Base-by-base conservation (phyloP, 2,329 filamentous ascomycete genomes). In the Orbilia blumenaviensis region DNA sequence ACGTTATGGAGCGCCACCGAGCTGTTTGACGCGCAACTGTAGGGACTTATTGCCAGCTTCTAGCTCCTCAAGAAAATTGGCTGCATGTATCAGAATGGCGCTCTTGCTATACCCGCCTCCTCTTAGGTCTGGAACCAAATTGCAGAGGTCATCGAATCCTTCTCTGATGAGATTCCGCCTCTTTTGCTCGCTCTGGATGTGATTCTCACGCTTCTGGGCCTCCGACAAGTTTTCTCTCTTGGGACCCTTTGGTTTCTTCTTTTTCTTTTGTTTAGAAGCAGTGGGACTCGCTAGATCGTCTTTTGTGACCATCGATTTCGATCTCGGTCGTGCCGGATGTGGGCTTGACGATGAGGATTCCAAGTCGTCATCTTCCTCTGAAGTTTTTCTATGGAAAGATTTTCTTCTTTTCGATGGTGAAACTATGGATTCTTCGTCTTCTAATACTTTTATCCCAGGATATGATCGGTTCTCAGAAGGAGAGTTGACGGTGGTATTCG, bases 131-230 rank as follows among this genome's bases (percentile, higher is more conserved):
- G 93, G 93, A 0, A 96, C 91, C 21, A 96, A 85, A 27, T 89
- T 86, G 78, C 88, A 88, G n/a, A 96, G 84, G 71, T 94, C 91
- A 46, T 93, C 91, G 79, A 94, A 96, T 0, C 92, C 92, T 78
- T 91, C 88, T 81, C 93, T 91, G 80, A 94, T 94, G 52, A 93
- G 85, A 25, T 92, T 92, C 54, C 93, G 87, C 34, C 93, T 88
- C 83, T 95, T 96, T 83, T 96, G 92, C 81, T 96, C 93, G 62
- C 92, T 95, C 62, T 90, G 86, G 78, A 96, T 95, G 81, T 96
- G 92, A 79, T 97, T 96, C 80, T 90, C 90, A 50, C 92, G 87
- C 83, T 94, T 95, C 82, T 95, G 91, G 75, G 91, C 89, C 79
- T 94, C 91, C 0, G 89, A 88, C 2, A 95, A 82, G 78, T 90